Base-by-base conservation (phyloP, 169 alveolate genomes). In the Babesia gibsoni region DNA sequence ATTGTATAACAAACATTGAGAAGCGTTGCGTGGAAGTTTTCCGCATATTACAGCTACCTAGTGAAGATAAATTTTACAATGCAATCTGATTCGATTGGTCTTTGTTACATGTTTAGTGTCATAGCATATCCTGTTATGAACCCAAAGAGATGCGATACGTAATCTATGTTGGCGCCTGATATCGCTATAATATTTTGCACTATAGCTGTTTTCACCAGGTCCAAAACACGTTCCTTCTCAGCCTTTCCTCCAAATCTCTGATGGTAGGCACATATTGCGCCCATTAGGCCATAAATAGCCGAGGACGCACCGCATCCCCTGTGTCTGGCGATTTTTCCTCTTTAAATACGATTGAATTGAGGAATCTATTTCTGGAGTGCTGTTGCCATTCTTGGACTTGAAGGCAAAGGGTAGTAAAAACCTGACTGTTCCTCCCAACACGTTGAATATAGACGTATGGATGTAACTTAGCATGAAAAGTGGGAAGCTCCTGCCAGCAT, bases 261-360 rank as follows among this genome's bases (percentile, higher is more conserved):
- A 27, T 68, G 49, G 67, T 48, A 59, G 39, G 79, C 73, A 12
- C 67, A 64, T 14, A 79, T 61, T 7, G 88, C 88, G 18, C 88
- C 88, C 66, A 52, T 37, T 50, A 79, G 73, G 14, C 88, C 88
- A 35, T 66, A 79, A 0, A 79, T 79, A 30, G 82, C 68, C 45
- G 79, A n/a, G 1, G 83, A 68, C 3, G 88, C 82, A 39, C 86
- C 86, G 20, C 86, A 77, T 8, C 65, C 32, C 16, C 64, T 25
- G 42, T 36, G 50, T 16, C 39, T 41, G 33, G 5, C 33, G 7
- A 16, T 9, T 30, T 61, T 61, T n/a, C 3, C 72, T 41, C 35
- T 29, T 61, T 18, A 61, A 27, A 32, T 61, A 61, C n/a, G 23
- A 23, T 14, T 61, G 32, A 18, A 61, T n/a, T 1, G 72, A 45